Conservation (phyloP, 2,329 filamentous ascomycete genomes). For the Ascosphaera pollenicola region DNA sequence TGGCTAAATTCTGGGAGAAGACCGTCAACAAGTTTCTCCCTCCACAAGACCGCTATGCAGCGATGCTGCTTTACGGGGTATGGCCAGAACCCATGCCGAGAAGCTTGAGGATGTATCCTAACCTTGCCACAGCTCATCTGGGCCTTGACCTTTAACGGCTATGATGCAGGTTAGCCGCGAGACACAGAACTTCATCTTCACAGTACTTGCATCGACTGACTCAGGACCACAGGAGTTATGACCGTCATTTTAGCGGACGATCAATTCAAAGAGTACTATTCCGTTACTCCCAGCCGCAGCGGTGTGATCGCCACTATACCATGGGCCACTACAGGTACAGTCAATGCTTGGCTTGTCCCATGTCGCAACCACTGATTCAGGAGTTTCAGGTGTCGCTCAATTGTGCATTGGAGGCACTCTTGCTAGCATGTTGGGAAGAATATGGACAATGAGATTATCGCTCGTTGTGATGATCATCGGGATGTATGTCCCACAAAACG, state of each 20-base stretch:
- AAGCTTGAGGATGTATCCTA: conserved; percentile 9
- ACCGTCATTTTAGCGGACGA: conserved; percentile 22
- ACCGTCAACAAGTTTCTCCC: conserved; percentile 16
- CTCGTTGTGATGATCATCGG: conserved; percentile 19
- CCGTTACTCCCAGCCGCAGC: conserved; percentile 13
- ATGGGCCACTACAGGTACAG: conserved; percentile 19
- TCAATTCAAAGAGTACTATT: conserved; percentile 21
- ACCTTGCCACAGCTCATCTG: conserved; percentile 14
- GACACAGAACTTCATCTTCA: too few relatives aligned
- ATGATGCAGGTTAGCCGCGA: conserved; percentile 18
- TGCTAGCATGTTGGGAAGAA: conserved; percentile 15
- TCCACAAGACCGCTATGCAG: conserved; percentile 18
- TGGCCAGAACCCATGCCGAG: conserved; percentile 1
- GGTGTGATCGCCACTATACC: conserved; percentile 21
- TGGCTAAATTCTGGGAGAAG: neutral
- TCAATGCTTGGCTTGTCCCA: neutral
- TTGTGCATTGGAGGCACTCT: conserved; percentile 19
- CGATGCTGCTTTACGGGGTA: conserved; percentile 10
- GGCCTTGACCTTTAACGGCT: conserved; percentile 21
- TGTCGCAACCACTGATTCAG: neutral
- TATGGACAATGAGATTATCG: conserved; percentile 20
- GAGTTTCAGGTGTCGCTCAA: conserved; percentile 14
- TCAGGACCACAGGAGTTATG: conserved; percentile 17
- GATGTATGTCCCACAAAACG: conserved; percentile 9
- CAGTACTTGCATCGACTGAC: too few relatives aligned